These are phyloP conservation scores for Vitis hybrid DNA, from an alignment of 177 flowering plant species.

Conservation along the genomic window DNA sequence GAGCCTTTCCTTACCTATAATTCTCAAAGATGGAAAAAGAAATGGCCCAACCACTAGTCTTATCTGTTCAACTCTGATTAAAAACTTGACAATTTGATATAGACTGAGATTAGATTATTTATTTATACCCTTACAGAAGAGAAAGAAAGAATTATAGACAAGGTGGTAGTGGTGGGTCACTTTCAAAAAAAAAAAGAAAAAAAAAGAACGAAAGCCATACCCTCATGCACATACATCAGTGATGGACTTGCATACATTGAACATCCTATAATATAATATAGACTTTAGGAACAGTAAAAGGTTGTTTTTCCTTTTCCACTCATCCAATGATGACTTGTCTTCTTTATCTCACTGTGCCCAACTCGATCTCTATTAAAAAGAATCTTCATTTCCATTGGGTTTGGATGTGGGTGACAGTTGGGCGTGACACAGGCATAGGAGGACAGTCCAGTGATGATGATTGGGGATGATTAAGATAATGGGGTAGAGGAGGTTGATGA, in stretches of 20 bases:
- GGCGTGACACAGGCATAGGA: too few relatives aligned
- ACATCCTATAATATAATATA: too few relatives aligned
- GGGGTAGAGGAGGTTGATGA: too few relatives aligned
- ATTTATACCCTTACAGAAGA: not conserved
- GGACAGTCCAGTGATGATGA: too few relatives aligned
- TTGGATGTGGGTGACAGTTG: too few relatives aligned
- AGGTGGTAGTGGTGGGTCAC: conserved; percentile 22
- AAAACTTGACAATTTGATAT: conserved; percentile 11
- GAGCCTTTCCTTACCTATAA: conserved; percentile 14
- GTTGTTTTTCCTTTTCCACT: too few relatives aligned
- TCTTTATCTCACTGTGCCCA: not conserved
- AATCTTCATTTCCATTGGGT: too few relatives aligned
- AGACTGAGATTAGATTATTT: conserved; percentile 19
- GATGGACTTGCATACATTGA: not conserved
- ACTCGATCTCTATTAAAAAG: too few relatives aligned
- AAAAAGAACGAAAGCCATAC: not conserved
- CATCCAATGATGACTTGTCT: not conserved
- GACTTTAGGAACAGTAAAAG: too few relatives aligned
- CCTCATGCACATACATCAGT: not conserved
- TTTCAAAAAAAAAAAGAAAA: conserved; percentile 5
- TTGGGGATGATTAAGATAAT: too few relatives aligned
- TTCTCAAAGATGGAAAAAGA: conserved; percentile 3
- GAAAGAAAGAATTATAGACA: not conserved
- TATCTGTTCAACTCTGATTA: conserved; percentile 23
- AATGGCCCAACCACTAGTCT: conserved; percentile 25